Evolutionary conservation across 805 yeast species (phyloP).

Genomic region (Metschnikowia peoriensis): DNA sequence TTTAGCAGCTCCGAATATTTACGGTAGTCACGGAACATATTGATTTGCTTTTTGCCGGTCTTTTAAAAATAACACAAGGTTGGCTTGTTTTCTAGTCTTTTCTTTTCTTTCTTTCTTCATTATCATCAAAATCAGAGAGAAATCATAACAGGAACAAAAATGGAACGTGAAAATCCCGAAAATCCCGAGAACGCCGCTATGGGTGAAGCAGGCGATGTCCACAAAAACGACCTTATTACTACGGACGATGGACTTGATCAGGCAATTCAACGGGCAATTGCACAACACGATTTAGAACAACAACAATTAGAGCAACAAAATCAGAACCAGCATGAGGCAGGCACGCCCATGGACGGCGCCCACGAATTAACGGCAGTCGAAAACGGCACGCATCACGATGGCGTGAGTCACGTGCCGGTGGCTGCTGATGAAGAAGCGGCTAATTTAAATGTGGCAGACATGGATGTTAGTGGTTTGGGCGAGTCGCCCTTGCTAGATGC

Average conservation of each 20-base stretch:
- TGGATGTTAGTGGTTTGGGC: not conserved
- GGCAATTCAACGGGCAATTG: constrained; percentile 21
- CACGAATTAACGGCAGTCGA: too few species aligned
- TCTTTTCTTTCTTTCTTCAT: too few species aligned
- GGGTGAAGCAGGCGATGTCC: not conserved
- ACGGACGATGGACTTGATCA: constrained; percentile 22
- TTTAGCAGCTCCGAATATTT: too few species aligned
- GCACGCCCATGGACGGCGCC: not conserved
- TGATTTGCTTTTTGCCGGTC: too few species aligned
- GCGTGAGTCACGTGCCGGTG: not conserved
- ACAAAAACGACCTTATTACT: constrained; percentile 13
- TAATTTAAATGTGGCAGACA: not conserved
- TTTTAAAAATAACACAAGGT: too few species aligned
- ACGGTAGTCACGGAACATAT: too few species aligned
- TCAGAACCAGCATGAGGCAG: not conserved
- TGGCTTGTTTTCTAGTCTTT: too few species aligned
- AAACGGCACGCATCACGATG: not conserved
- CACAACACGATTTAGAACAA: constrained; percentile 21
- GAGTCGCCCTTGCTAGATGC: constrained; percentile 9
- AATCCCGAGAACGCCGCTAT: not conserved
- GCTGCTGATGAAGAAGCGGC: too few species aligned
- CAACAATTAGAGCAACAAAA: constrained; percentile 13
- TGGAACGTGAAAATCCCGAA: not conserved
- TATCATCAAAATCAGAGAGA: not conserved
- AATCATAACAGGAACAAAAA: not conserved